Evolutionary conservation across 495 filamentous ascomycete genomes (phyloP).

Genomic region (Aspergillus panamensis): DNA sequence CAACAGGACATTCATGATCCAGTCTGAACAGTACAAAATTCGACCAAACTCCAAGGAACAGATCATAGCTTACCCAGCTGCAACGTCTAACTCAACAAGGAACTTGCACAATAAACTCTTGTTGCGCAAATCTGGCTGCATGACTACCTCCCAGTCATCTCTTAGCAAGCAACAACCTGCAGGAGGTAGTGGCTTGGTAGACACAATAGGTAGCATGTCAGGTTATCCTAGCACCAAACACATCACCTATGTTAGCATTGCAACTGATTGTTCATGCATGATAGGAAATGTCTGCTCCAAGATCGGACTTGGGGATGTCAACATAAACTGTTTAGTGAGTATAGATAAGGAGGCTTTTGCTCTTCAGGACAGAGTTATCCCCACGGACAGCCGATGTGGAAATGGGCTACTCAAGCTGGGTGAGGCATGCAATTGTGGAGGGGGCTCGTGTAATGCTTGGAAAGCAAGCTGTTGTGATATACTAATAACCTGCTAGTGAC

Average conservation of each 20-base stretch:
- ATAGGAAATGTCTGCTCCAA: constrained; percentile 85
- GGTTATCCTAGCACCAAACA: constrained; percentile 77
- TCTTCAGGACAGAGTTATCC: constrained; percentile 48
- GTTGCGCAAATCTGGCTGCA: background rate
- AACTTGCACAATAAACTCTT: background rate
- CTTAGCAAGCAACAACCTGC: background rate
- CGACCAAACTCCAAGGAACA: background rate
- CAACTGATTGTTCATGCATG: constrained; percentile 80
- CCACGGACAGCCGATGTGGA: constrained; percentile 72
- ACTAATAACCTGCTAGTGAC: constrained; percentile 79
- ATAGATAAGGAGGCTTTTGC: background rate
- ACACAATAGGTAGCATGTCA: constrained; percentile 45
- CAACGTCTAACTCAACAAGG: background rate
- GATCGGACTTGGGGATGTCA: constrained; percentile 65
- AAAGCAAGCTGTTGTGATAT: constrained; percentile 65
- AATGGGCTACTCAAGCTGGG: constrained; percentile 88
- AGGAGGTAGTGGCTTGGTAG: background rate
- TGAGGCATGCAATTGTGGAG: constrained; percentile 88
- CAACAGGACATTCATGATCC: constrained; percentile 73
- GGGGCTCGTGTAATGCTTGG: constrained; percentile 49
- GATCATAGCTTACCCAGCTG: constrained; percentile 47
- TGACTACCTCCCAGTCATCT: background rate
- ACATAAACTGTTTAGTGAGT: constrained; percentile 62
- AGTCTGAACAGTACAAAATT: constrained; percentile 66
- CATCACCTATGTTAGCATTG: constrained; percentile 76